Evolutionary conservation across 2,329 filamentous ascomycete species (phyloP), one percentile per base, ranked within the genome.

Genomic region (Biscogniauxia sp.): DNA sequence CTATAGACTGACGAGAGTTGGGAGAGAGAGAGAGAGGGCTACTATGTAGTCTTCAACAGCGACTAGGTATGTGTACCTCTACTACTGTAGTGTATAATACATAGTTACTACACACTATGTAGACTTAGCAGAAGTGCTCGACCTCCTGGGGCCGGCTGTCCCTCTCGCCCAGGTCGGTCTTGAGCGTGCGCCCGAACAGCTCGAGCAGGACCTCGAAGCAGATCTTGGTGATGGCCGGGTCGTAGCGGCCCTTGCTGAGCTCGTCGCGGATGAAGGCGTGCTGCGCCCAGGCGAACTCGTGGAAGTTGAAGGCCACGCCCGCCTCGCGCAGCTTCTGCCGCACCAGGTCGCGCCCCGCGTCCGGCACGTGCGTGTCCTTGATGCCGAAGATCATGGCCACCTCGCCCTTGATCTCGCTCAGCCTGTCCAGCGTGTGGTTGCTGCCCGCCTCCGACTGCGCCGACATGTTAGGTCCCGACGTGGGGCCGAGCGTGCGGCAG

Each of bases 251-350:
- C 78, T 97, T 97, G 75, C 90, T 93, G 61, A 95, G 80, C 79
- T 97, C 93, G 71, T 97, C 93, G 19, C 93, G 84, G 74, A 97
- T 96, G 73, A 97, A 97, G 5, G 93, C 93, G 79, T 96, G 93
- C 76, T 97, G 93, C 3, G 93, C 93, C 87, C 92, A 94, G n/a
- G 92, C 91, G 66, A 91, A 87, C 78, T 97, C 93, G 77, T 95
- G 92, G 74, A 92, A 97, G 72, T 86, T 89, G 70, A 94, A 93
- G 9, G 84, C 81, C 5, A 89, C 84, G 9, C 89, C 89, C 5
- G 88, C 86, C 20, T 92, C 91, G 69, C 93, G 87, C 69, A 97
- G 80, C 63, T 92, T 93, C 74, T 86, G 86, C 61, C 93, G 86
- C 74, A 97, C 95, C 66, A 96, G 76, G 75, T 96, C 92, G 19